These are phyloP conservation scores for Trichoderma sp. DNA, from an alignment of 2,329 filamentous ascomycete species.

Conservation along the genomic window DNA sequence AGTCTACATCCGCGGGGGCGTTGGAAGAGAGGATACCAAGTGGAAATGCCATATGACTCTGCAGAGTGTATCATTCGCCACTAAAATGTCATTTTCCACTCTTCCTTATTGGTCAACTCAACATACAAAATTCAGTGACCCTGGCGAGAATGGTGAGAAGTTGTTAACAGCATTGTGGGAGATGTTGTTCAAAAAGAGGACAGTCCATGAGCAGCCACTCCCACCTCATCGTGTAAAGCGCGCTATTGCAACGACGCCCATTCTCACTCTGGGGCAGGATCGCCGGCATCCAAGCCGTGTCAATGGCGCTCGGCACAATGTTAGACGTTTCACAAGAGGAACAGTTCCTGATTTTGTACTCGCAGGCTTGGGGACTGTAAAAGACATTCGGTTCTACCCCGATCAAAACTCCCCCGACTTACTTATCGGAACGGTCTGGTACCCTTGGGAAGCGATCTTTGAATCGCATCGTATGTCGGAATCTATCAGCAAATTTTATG, in stretches of 20 bases:
- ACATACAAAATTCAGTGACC: too few relatives aligned
- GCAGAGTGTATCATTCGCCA: neutral
- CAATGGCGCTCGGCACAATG: too few relatives aligned
- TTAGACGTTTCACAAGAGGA: too few relatives aligned
- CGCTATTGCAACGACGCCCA: neutral
- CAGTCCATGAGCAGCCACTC: neutral
- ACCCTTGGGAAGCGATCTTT: neutral
- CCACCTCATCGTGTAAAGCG: neutral
- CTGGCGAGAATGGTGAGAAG: too few relatives aligned
- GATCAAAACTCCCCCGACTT: rapidly evolving
- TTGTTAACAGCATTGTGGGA: neutral
- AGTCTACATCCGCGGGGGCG: neutral
- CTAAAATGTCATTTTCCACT: too few relatives aligned
- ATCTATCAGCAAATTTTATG: neutral
- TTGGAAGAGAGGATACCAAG: too few relatives aligned
- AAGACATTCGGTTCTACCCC: neutral
- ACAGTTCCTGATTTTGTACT: neutral
- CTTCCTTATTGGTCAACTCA: too few relatives aligned
- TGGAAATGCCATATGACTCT: neutral
- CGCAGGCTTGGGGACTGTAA: neutral
- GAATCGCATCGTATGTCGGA: neutral
- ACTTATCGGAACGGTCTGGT: neutral
- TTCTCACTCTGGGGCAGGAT: neutral
- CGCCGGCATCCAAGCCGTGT: neutral
- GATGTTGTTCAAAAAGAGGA: neutral